Percentiles rank a stretch among this genome's conserved stretches.
These are phyloP conservation scores for Ajuga chamaepitys DNA, from an alignment of 257 asterid genomes.

Conservation along the genomic window DNA sequence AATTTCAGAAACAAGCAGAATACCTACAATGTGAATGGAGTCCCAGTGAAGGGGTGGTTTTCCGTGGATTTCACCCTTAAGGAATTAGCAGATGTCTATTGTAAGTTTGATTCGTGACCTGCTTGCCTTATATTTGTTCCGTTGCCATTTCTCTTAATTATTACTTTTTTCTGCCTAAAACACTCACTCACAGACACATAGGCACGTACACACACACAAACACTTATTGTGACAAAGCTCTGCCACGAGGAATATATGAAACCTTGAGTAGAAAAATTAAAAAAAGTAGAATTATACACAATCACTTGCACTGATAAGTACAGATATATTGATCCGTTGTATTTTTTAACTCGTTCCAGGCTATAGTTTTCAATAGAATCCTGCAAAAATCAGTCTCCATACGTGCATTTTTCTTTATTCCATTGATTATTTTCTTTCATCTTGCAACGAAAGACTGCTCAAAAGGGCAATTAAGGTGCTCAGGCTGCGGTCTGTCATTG, in stretches of 20 bases:
- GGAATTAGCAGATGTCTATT: constrained; percentile 27
- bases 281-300: background rate
- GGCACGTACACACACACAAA: too few relatives aligned
- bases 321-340: background rate
- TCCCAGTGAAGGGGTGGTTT: constrained; percentile 50
- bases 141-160: background rate
- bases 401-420: background rate
- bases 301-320: background rate
- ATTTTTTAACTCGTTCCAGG: background rate
- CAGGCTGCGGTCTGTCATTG: background rate
- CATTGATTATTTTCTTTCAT: background rate
- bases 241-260: background rate
- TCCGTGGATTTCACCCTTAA: constrained; percentile 44
- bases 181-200: too few relatives aligned
- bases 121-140: too few relatives aligned
- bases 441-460: background rate
- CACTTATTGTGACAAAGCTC: background rate
- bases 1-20: background rate
- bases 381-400: background rate
- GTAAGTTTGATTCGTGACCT: constrained; percentile 33
- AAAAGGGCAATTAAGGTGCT: background rate
- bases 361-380: background rate
- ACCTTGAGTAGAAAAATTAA: background rate
- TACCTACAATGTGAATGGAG: constrained; percentile 51
- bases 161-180: background rate